phyloP scores from a whole-genome alignment of 2,329 filamentous ascomycete genomes.

The Colletotrichum acutatum region DNA sequence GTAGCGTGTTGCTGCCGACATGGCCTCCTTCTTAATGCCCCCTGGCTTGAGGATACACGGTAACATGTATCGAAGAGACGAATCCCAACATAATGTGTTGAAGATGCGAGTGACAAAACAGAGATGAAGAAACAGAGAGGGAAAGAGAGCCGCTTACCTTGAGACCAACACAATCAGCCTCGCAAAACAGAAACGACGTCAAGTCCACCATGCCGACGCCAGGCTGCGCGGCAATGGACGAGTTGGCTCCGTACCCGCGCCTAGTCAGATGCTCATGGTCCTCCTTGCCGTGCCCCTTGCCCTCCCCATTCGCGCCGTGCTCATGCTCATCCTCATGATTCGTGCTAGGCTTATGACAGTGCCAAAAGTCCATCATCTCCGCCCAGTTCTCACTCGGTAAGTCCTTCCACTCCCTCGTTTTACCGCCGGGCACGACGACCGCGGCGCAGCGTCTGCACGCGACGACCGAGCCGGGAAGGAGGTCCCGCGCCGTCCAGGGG shows the following conservation, averaged over 20 bases:
- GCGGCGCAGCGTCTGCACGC: conserved; percentile 53
- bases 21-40: conserved; percentile 72
- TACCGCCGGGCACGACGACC: conserved; percentile 49
- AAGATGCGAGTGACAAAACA: conserved; percentile 13
- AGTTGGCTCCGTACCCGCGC: conserved; percentile 88
- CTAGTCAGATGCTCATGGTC: conserved; percentile 61
- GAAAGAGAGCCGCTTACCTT: conserved; percentile 46
- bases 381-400: conserved; percentile 97
- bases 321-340: conserved; percentile 54
- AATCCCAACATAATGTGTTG: background rate
- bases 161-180: conserved; percentile 69
- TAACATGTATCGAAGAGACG: background rate
- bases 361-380: conserved; percentile 99
- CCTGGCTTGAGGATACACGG: background rate
- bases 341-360: conserved; percentile 89
- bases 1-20: conserved; percentile 49
- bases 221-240: conserved; percentile 72
- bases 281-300: background rate
- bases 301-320: conserved; percentile 11
- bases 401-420: conserved; percentile 80
- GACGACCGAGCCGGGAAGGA: conserved; percentile 55
- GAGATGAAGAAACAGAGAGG: conserved; percentile 29
- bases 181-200: conserved; percentile 77
- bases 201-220: conserved; percentile 84
- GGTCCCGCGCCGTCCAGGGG: conserved; percentile 67